These are phyloP conservation scores for Chernovozyma sophiae-reginae DNA, from an alignment of 1,139 yeast genomes.

Conservation along the genomic window DNA sequence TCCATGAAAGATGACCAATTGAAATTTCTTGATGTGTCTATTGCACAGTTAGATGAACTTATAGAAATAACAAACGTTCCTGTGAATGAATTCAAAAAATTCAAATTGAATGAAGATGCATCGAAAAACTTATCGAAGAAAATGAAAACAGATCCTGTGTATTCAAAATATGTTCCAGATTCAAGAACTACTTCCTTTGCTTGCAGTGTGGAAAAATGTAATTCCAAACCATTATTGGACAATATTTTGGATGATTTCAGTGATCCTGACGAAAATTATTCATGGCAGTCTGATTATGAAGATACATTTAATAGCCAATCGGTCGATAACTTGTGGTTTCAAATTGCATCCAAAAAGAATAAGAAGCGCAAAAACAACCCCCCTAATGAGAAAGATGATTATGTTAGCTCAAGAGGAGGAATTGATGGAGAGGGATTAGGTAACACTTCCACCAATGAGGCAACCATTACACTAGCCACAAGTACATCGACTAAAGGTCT, in stretches of 20 bases:
- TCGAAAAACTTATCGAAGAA: not conserved
- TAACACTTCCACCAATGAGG: not conserved
- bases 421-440: not conserved
- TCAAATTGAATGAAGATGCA: not conserved
- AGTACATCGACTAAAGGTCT: not conserved
- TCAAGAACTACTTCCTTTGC: not conserved
- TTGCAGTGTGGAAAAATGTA: not conserved
- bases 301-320: constrained; percentile 22
- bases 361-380: constrained; percentile 6
- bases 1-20: constrained; percentile 7
- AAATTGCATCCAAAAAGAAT: constrained; percentile 26
- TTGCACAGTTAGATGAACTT: constrained; percentile 3
- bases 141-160: not conserved
- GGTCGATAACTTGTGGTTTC: constrained; percentile 37
- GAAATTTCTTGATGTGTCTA: not conserved
- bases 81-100: not conserved
- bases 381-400: not conserved
- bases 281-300: not conserved
- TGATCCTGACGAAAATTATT: not conserved
- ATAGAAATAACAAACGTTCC: constrained; percentile 3
- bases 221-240: not conserved
- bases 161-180: no score
- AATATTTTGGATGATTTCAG: not conserved
- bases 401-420: not conserved
- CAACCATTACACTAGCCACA: not conserved